Conservation (phyloP, 345 rosid genomes). For the Cardamine occulta region DNA sequence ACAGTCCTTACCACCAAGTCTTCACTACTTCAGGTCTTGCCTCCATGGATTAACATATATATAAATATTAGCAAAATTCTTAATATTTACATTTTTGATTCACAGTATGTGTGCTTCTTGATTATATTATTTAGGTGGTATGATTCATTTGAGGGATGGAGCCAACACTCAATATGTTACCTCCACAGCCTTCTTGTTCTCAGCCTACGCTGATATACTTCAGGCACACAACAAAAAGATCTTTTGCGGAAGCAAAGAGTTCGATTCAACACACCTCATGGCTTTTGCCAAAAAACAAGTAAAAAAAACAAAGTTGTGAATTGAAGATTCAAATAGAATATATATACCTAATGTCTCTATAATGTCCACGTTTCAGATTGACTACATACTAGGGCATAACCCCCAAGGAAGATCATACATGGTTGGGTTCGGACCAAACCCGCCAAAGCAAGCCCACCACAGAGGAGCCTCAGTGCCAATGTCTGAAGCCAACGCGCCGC, state of each 20-base stretch:
- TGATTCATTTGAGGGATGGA: constrained; percentile 83
- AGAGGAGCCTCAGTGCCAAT: constrained; percentile 76
- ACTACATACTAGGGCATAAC: constrained; percentile 78
- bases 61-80: not conserved
- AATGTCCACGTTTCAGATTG: constrained; percentile 57
- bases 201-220: constrained; percentile 60
- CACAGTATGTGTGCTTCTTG: constrained; percentile 1
- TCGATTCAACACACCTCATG: constrained; percentile 54
- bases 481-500: constrained; percentile 1
- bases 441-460: constrained; percentile 85
- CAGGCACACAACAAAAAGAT: constrained; percentile 52
- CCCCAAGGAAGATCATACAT: constrained; percentile 83
- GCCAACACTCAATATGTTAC: constrained; percentile 88
- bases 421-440: constrained; percentile 84
- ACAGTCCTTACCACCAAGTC: constrained; percentile 70
- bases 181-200: constrained; percentile 60
- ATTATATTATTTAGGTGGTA: constrained; percentile 53
- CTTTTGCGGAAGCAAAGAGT: constrained; percentile 56
- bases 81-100: not conserved
- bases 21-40: constrained; percentile 60
- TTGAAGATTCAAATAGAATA: not conserved
- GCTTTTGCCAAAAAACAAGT: constrained; percentile 78
- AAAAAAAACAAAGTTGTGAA: not conserved
- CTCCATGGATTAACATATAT: not conserved
- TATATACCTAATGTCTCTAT: not conserved